phyloP scores from a whole-genome alignment of 2,329 filamentous ascomycete genomes.

The Fusarium torreyae region DNA sequence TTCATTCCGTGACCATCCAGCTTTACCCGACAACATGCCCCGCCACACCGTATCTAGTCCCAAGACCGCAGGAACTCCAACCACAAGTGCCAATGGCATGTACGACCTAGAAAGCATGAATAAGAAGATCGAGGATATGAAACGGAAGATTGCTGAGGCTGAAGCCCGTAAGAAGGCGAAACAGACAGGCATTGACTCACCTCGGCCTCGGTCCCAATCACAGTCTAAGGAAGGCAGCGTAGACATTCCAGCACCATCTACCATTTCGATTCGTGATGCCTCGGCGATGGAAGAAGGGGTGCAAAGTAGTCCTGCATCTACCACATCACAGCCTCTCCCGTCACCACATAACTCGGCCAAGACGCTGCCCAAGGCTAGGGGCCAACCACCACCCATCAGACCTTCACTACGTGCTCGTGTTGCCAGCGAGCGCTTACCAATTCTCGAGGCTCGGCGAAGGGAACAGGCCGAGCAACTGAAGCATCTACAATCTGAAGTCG shows the following conservation, averaged over 20 bases:
- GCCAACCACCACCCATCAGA: slow-evolving; percentile 13
- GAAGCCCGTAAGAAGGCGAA: slow-evolving; percentile 69
- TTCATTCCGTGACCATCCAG: slow-evolving; percentile 62
- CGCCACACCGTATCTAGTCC: slow-evolving; percentile 60
- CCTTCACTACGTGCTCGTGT: slow-evolving; percentile 52
- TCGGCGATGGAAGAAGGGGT: background rate
- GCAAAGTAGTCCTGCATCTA: slow-evolving; percentile 18
- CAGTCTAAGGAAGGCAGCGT: slow-evolving; percentile 49
- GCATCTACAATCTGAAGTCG: slow-evolving; percentile 63
- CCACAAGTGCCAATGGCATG: slow-evolving; percentile 54
- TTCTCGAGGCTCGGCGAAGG: slow-evolving; percentile 55
- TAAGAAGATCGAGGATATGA: slow-evolving; percentile 73
- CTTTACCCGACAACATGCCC: slow-evolving; percentile 58
- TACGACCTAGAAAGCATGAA: slow-evolving; percentile 67
- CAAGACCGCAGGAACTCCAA: slow-evolving; percentile 57
- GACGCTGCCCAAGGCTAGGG: slow-evolving; percentile 38
- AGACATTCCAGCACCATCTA: slow-evolving; percentile 26
- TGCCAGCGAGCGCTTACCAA: slow-evolving; percentile 56
- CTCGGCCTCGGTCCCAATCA: slow-evolving; percentile 47
- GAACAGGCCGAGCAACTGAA: slow-evolving; percentile 63
- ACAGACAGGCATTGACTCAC: slow-evolving; percentile 52
- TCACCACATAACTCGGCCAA: slow-evolving; percentile 17
- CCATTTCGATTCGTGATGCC: slow-evolving; percentile 5
- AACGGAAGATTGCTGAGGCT: slow-evolving; percentile 70
- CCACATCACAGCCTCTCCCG: slow-evolving; percentile 14